Conservation (phyloP, 768 basidiomycete species). For the Infundibulicybe gibba region DNA sequence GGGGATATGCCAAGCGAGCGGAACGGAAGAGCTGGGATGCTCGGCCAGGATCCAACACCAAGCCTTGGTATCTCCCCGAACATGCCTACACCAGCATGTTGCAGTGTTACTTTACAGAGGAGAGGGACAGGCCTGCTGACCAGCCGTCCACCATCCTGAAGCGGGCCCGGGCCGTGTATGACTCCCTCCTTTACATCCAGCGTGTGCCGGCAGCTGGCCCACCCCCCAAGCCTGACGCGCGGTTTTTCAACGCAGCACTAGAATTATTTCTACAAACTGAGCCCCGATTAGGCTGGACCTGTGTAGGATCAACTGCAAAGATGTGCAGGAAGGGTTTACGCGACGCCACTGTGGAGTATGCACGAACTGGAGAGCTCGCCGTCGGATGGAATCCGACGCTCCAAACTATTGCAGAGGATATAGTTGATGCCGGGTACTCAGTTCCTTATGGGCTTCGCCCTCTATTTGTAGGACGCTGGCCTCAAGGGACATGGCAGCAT, state of each 20-base stretch:
- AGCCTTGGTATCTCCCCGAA: constrained; percentile 64
- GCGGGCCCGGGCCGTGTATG: not conserved
- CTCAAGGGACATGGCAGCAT: constrained; percentile 4
- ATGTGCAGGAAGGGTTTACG: not conserved
- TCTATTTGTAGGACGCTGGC: constrained; percentile 13
- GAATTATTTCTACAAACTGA: constrained; percentile 25
- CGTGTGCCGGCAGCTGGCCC: constrained; percentile 4
- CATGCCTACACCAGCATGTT: constrained; percentile 75
- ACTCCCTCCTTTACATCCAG: constrained; percentile 1
- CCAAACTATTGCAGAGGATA: constrained; percentile 12
- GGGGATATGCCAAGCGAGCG: constrained; percentile 56
- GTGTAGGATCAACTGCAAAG: not conserved
- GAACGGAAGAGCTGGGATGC: constrained; percentile 51
- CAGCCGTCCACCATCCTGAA: too few relatives aligned
- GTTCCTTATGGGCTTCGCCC: constrained; percentile 14
- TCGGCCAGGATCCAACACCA: constrained; percentile 10
- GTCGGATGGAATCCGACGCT: constrained; percentile 10
- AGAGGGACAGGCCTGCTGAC: not conserved
- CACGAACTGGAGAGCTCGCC: not conserved
- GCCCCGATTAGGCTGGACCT: not conserved
- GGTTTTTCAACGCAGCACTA: constrained; percentile 65
- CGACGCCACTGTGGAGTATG: not conserved
- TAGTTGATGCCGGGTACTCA: constrained; percentile 11
- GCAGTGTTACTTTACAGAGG: constrained; percentile 49
- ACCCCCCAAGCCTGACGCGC: constrained; percentile 50